phyloP scores from a whole-genome alignment of 2,329 filamentous ascomycete genomes.

The Proliferodiscus dingleyae region DNA sequence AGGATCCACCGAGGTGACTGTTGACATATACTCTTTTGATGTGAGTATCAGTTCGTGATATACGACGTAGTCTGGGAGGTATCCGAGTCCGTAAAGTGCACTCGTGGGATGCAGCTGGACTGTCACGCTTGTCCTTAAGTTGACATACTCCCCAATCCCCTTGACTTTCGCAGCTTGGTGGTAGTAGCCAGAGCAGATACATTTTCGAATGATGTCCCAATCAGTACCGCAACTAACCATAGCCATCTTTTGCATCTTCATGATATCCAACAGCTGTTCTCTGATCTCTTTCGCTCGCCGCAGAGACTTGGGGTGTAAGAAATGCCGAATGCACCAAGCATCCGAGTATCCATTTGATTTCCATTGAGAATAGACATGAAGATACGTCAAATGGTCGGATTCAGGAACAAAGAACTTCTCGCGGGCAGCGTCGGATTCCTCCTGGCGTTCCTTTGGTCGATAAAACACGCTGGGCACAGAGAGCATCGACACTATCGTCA shows the following conservation, averaged over 20 bases:
- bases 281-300: slow-evolving; percentile 89
- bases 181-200: slow-evolving; percentile 97
- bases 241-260: slow-evolving; percentile 87
- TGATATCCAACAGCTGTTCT: slow-evolving; percentile 89
- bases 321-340: slow-evolving; percentile 88
- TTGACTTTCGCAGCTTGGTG: slow-evolving; percentile 95
- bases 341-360: slow-evolving; percentile 85
- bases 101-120: slow-evolving; percentile 93
- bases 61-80: slow-evolving; percentile 92
- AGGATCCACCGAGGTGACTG: slow-evolving; percentile 91
- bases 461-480: slow-evolving; percentile 97
- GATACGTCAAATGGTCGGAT: slow-evolving; percentile 90
- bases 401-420: slow-evolving; percentile 99
- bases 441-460: slow-evolving; percentile 90
- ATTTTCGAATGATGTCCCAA: slow-evolving; percentile 93
- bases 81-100: slow-evolving; percentile 86
- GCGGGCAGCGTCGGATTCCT: slow-evolving; percentile 89
- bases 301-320: slow-evolving; percentile 90
- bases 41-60: slow-evolving; percentile 98
- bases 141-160: slow-evolving; percentile 95
- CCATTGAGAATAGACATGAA: slow-evolving; percentile 97
- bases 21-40: slow-evolving; percentile 96
- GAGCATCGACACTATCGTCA: slow-evolving; percentile 97
- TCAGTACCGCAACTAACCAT: slow-evolving; percentile 89
- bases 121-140: slow-evolving; percentile 87